phyloP scores from a whole-genome alignment of 2,329 filamentous ascomycete species.

The Ophiostoma sp. region DNA sequence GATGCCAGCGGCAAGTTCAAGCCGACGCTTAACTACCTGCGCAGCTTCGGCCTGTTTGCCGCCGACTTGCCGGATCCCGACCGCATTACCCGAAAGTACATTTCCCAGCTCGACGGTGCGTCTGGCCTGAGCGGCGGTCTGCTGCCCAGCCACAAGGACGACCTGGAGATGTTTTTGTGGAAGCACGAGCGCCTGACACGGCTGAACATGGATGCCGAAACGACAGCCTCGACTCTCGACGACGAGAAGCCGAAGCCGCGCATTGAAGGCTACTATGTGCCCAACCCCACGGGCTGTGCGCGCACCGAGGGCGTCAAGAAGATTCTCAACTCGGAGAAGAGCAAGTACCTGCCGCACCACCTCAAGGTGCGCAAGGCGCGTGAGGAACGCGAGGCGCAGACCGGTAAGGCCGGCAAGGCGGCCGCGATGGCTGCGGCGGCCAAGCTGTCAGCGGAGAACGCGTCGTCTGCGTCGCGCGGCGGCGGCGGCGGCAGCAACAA shows the following conservation, averaged over 20 bases:
- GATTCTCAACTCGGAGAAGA: slow-evolving; percentile 95
- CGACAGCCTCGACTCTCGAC: slow-evolving; percentile 21
- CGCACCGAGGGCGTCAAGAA: slow-evolving; percentile 91
- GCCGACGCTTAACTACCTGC: slow-evolving; percentile 44
- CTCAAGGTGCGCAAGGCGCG: slow-evolving; percentile 90
- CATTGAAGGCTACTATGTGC: slow-evolving; percentile 72
- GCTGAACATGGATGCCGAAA: slow-evolving; percentile 43
- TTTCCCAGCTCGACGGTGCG: not conserved
- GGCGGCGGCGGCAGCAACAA: not conserved
- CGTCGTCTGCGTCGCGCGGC: slow-evolving; percentile 56
- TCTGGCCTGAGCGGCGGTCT: not conserved
- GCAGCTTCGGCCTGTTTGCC: slow-evolving; percentile 40
- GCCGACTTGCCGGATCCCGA: slow-evolving; percentile 47
- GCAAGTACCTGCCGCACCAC: slow-evolving; percentile 94
- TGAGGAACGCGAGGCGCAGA: slow-evolving; percentile 81
- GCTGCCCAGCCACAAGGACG: slow-evolving; percentile 38
- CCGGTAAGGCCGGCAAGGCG: slow-evolving; percentile 55
- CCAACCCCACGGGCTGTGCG: slow-evolving; percentile 77
- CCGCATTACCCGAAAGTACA: slow-evolving; percentile 47
- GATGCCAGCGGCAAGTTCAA: slow-evolving; percentile 36
- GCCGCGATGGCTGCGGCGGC: slow-evolving; percentile 61
- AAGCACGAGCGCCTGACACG: slow-evolving; percentile 51
- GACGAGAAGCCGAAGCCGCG: slow-evolving; percentile 27
- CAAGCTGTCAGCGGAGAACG: slow-evolving; percentile 62
- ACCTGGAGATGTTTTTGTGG: slow-evolving; percentile 55